Evolutionary conservation across 2,329 filamentous ascomycete genomes (phyloP).

Genomic region (Ramularia endophylla): DNA sequence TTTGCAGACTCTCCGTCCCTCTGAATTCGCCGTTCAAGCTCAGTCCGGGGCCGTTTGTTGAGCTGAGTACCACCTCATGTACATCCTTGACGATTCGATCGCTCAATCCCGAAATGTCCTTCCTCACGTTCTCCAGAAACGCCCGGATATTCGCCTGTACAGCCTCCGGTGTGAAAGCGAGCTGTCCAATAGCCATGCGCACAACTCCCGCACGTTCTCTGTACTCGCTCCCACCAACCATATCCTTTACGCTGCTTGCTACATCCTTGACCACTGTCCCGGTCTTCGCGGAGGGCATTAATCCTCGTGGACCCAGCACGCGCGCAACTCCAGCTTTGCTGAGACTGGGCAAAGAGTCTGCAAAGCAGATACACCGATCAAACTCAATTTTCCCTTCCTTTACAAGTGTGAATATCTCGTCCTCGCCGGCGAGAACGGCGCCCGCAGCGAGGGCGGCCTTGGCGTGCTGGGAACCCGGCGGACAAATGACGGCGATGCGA

Average conservation of each 20-base stretch:
- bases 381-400: constrained; percentile 74
- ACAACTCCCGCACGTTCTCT: constrained; percentile 80
- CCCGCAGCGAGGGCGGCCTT: constrained; percentile 70
- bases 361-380: constrained; percentile 82
- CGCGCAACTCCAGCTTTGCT: constrained; percentile 75
- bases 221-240: constrained; percentile 81
- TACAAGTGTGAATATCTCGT: constrained; percentile 75
- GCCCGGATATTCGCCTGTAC: constrained; percentile 76
- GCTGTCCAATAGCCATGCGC: constrained; percentile 81
- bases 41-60: constrained; percentile 80
- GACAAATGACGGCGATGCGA: constrained; percentile 83
- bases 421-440: constrained; percentile 77
- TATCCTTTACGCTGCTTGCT: constrained; percentile 65
- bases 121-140: constrained; percentile 70
- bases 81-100: constrained; percentile 66
- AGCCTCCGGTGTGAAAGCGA: constrained; percentile 83
- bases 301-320: constrained; percentile 76
- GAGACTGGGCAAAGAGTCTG: constrained; percentile 68
- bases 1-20: constrained; percentile 50
- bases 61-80: constrained; percentile 72
- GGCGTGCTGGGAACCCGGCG: constrained; percentile 69
- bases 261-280: constrained; percentile 86
- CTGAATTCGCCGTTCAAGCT: constrained; percentile 75
- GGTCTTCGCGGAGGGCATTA: constrained; percentile 87
- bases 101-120: constrained; percentile 62